These are phyloP conservation scores for Glaciozyma antarctica DNA, from an alignment of 768 basidiomycete genomes.

Conservation along the genomic window DNA sequence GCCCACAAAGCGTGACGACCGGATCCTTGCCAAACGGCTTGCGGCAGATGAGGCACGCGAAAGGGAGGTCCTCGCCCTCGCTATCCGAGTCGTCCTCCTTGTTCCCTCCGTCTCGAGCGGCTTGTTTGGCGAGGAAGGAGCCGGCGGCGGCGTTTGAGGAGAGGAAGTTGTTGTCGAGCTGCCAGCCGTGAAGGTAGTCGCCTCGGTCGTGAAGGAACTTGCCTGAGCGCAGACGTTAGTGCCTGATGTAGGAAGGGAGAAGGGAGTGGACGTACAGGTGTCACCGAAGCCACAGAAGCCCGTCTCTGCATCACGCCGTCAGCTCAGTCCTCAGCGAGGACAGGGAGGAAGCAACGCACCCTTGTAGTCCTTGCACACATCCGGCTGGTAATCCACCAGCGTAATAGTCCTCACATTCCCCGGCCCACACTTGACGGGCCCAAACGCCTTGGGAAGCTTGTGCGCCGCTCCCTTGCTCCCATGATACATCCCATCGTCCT, in stretches of 20 bases:
- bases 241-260: neutral
- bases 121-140: slow-evolving; percentile 61
- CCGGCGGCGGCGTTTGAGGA: slow-evolving; percentile 39
- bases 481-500: slow-evolving; percentile 73
- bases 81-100: slow-evolving; percentile 53
- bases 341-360: slow-evolving; percentile 48
- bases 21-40: slow-evolving; percentile 82
- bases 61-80: slow-evolving; percentile 82
- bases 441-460: slow-evolving; percentile 71
- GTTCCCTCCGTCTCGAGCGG: slow-evolving; percentile 44
- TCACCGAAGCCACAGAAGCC: slow-evolving; percentile 99
- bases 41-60: slow-evolving; percentile 95
- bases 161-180: slow-evolving; percentile 64
- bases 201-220: slow-evolving; percentile 90
- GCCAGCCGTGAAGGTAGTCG: slow-evolving; percentile 87
- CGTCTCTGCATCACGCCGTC: slow-evolving; percentile 57
- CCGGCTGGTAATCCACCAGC: slow-evolving; percentile 93
- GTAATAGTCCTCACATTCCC: slow-evolving; percentile 82
- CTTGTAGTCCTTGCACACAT: slow-evolving; percentile 99
- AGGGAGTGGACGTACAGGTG: slow-evolving; percentile 61
- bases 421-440: slow-evolving; percentile 63
- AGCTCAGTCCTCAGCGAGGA: neutral
- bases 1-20: slow-evolving; percentile 88
- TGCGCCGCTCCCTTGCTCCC: slow-evolving; percentile 69
- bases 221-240: neutral